phyloP scores from a whole-genome alignment of 192 early-diverging fungal genomes.

The Coemansia sp. region DNA sequence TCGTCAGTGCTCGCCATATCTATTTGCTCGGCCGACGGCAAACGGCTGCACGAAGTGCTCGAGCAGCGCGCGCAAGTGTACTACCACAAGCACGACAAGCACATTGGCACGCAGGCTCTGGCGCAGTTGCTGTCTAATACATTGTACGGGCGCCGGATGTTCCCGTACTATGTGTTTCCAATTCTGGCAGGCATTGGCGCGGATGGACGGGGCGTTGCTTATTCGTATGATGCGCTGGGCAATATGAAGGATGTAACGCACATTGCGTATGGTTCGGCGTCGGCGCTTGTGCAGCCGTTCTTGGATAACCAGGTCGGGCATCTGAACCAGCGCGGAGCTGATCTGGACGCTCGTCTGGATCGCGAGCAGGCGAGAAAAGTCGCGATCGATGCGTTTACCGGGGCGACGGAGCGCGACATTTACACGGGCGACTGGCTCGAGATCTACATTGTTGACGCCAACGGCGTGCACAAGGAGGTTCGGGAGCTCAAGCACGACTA shows the following conservation, averaged over 20 bases:
- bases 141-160: slow-evolving; percentile 90
- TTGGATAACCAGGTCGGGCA: slow-evolving; percentile 90
- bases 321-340: slow-evolving; percentile 63
- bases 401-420: slow-evolving; percentile 97
- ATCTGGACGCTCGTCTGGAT: slow-evolving; percentile 7
- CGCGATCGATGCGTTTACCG: slow-evolving; percentile 93
- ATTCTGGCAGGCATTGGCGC: slow-evolving; percentile 87
- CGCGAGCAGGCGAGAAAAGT: slow-evolving; percentile 65
- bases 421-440: slow-evolving; percentile 96
- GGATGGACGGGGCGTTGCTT: slow-evolving; percentile 88
- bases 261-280: slow-evolving; percentile 78
- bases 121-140: slow-evolving; percentile 94
- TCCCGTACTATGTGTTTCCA: slow-evolving; percentile 93
- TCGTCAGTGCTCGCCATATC: slow-evolving; percentile 79
- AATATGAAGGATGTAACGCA: slow-evolving; percentile 77
- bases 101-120: slow-evolving; percentile 80
- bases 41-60: slow-evolving; percentile 78
- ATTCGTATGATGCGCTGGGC: slow-evolving; percentile 90
- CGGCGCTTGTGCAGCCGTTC: slow-evolving; percentile 94
- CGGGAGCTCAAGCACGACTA: slow-evolving; percentile 91
- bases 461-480: slow-evolving; percentile 71
- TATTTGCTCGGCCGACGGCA: slow-evolving; percentile 87
- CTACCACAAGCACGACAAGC: slow-evolving; percentile 83
- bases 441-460: slow-evolving; percentile 81
- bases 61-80: slow-evolving; percentile 93